Evolutionary conservation across 306 rosid genomes (phyloP), one percentile per base, ranked within the genome.

Genomic region (Begonia masoniana): DNA sequence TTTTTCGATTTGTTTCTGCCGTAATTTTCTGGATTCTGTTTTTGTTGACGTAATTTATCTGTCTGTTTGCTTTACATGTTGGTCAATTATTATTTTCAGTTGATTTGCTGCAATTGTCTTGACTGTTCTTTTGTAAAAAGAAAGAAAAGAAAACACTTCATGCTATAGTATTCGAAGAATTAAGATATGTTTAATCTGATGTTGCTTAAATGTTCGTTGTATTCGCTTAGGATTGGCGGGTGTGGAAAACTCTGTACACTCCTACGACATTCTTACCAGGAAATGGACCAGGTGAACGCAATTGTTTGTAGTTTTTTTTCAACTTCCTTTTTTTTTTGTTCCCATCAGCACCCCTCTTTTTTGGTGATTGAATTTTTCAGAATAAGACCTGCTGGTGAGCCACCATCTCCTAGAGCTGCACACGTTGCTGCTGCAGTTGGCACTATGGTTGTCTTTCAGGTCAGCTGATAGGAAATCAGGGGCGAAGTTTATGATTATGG

Each of bases 371-470:
- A 41, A 65, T 62, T 62, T 15, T 64, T 68, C 62, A 92, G 99
- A 71, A 43, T 92, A 36, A 82, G 82, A 61, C 94, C 99, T 0
- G 88, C 95, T 1, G 99, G 99, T 31, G 99, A 92, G 55, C 99
- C 99, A 13, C 99, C 99, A 0, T 92, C 99, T 55, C 95, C 96
- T 13, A 82, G 99, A 67, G 99, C 96, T 50, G 99, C 99, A 15
- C 99, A 92, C 57, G 96, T 88, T 0, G 96, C 99, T 0, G 89
- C 95, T 23, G 82, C 95, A 0, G 99, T 92, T 24, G 99, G 99
- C 12, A 87, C 96, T 43, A 92, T 92, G 99, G 99, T 92, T 54
- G 99, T 87, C 58, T 84, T 92, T 65, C 99, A 92, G 99, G 99
- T 92, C 73, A 78, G 52, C 60, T 2, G 52, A 63, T 47, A 54